Conservation (phyloP, 2,329 filamentous ascomycete genomes). For the Colletotrichum higginsianum region DNA sequence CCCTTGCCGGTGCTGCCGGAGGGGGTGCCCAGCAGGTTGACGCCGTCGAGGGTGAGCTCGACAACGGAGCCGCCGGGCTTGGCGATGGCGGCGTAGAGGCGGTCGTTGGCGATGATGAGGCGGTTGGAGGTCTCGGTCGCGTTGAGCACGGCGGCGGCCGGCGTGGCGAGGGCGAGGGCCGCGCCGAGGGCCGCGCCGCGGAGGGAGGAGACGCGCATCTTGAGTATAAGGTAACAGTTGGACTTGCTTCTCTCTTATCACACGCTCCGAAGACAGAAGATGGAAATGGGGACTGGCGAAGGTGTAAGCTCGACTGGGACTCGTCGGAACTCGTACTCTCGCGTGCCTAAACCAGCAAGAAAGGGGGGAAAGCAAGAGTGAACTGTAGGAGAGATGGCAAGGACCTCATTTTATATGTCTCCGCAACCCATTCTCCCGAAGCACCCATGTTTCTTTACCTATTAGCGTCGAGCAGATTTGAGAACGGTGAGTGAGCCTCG, state of each 20-base stretch:
- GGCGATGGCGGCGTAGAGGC: conserved; percentile 54
- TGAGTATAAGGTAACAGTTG: background rate
- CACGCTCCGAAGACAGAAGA: background rate
- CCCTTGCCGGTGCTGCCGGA: conserved; percentile 63
- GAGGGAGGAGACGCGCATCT: conserved; percentile 29
- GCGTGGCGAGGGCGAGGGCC: conserved; percentile 17
- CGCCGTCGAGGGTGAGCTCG: conserved; percentile 52
- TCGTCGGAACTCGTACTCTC: conserved; percentile 9
- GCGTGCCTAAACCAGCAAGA: background rate
- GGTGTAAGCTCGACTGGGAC: conserved; percentile 2
- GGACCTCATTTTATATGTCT: background rate
- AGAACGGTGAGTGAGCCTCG: conserved; percentile 7
- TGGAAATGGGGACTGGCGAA: background rate
- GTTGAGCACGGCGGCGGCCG: conserved; percentile 48
- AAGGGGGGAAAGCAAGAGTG: no score
- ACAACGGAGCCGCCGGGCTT: conserved; percentile 56
- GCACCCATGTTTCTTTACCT: background rate
- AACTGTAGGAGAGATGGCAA: background rate
- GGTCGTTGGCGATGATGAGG: conserved; percentile 56
- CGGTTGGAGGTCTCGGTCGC: conserved; percentile 53
- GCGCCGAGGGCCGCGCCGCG: conserved; percentile 23
- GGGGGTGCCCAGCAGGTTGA: conserved; percentile 63
- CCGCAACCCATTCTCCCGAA: conserved; percentile 6
- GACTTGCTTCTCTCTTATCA: background rate
- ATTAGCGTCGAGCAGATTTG: background rate